Percentiles rank a stretch among this genome's conserved stretches.
phyloP scores from a whole-genome alignment of 2,329 filamentous ascomycete species.

The Diplodia corticola region DNA sequence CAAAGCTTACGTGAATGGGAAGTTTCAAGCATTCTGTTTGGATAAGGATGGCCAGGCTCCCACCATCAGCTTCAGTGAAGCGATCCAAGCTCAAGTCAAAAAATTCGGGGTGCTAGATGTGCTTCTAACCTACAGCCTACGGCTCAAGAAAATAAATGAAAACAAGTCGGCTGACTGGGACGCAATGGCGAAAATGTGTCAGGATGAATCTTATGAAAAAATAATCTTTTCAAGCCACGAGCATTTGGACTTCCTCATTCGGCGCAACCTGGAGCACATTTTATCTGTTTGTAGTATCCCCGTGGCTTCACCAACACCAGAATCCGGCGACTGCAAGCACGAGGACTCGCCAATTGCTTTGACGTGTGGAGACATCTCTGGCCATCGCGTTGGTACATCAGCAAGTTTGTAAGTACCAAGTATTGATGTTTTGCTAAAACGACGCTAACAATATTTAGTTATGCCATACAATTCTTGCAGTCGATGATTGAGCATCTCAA shows the following conservation, averaged over 20 bases:
- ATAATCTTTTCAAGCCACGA: background rate
- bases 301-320: background rate
- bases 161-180: background rate
- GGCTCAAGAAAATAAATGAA: background rate
- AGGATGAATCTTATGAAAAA: background rate
- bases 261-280: constrained; percentile 25
- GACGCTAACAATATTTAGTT: background rate
- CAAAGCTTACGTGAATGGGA: no score
- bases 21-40: no score
- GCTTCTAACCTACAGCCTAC: no score
- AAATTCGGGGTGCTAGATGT: no score
- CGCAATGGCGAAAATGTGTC: accelerated
- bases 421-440: no score
- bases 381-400: constrained; percentile 18
- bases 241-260: constrained; percentile 19
- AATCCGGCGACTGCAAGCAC: accelerated
- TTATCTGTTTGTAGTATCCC: constrained; percentile 25
- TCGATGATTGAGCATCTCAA: background rate
- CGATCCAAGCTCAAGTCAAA: no score
- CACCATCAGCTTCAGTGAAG: no score
- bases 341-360: background rate
- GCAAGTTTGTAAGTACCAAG: constrained; percentile 16
- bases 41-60: no score
- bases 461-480: background rate
- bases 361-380: constrained; percentile 26